Evolutionary conservation across 2,329 filamentous ascomycete species (phyloP).

Genomic region (Ustilaginoidea virens): DNA sequence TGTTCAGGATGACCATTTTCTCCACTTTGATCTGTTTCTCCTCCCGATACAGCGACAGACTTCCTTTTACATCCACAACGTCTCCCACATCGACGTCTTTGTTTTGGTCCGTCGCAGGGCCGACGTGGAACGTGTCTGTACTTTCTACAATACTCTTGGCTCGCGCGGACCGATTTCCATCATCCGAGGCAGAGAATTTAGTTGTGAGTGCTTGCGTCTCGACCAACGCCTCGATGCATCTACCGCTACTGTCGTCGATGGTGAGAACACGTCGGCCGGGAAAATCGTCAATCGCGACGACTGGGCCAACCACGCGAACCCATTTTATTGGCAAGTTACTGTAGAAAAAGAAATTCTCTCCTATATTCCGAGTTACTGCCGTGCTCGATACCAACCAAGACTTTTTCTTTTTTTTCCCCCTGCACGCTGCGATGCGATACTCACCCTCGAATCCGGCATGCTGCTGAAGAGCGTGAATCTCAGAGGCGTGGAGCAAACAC

Average conservation of each 20-base stretch:
- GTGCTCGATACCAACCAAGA: too few species aligned
- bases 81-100: constrained; percentile 32
- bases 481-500: constrained; percentile 37
- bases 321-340: constrained; percentile 64
- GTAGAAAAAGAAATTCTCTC: constrained; percentile 48
- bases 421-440: constrained; percentile 5
- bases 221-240: constrained; percentile 32
- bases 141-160: neutral
- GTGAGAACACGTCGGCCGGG: constrained; percentile 32
- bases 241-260: constrained; percentile 50
- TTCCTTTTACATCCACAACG: constrained; percentile 42
- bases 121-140: neutral
- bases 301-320: constrained; percentile 53
- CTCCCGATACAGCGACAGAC: constrained; percentile 29
- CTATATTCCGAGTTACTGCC: too few species aligned
- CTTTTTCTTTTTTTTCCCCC: too few species aligned
- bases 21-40: constrained; percentile 36
- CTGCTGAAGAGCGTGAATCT: constrained; percentile 31
- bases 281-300: constrained; percentile 46
- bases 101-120: constrained; percentile 7
- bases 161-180: neutral
- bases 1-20: constrained; percentile 29
- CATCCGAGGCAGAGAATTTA: neutral
- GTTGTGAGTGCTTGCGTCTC: constrained; percentile 2
- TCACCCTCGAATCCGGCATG: constrained; percentile 38